Conservation (phyloP, 1,284 basidiomycete genomes). For the Puccinia horiana region DNA sequence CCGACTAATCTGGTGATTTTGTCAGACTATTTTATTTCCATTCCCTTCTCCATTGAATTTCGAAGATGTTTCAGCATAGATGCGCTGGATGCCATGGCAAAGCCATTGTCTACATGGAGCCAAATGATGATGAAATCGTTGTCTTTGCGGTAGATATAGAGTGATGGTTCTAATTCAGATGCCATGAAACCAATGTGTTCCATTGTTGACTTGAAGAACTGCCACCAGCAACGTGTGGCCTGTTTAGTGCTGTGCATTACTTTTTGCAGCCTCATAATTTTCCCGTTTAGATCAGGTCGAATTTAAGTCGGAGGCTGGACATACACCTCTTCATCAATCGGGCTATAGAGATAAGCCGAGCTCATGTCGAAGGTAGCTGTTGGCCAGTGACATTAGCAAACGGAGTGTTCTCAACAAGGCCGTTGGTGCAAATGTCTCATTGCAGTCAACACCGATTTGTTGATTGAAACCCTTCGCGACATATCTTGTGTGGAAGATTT, state of each 20-base stretch:
- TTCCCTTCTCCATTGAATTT: neutral
- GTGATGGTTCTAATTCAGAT: neutral
- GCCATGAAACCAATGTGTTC: neutral
- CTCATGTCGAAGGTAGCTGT: conserved; percentile 11
- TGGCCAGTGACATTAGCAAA: neutral
- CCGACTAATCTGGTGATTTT: neutral
- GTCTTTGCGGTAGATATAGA: neutral
- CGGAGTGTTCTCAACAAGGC: neutral
- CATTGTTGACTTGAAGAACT: neutral
- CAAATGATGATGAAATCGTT: conserved; percentile 11
- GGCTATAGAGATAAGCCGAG: conserved; percentile 11
- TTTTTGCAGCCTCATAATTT: neutral
- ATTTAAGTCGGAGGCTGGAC: neutral
- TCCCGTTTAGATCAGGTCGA: neutral
- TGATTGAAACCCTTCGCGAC: conserved; percentile 14
- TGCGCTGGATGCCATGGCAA: neutral
- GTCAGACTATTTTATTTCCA: neutral
- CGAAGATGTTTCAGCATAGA: neutral
- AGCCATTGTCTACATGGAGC: conserved; percentile 34
- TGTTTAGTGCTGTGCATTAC: conserved; percentile 21
- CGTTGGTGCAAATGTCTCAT: conserved; percentile 5
- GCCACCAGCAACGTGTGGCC: conserved; percentile 38
- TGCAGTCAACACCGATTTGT: neutral
- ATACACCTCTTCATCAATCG: too few species aligned
- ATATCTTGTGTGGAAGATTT: neutral